A percentile compares a stretch with the other conserved stretches of the same genome.
phyloP scores from a whole-genome alignment of 1,284 basidiomycete genomes.

The Trichosporon sp. region DNA sequence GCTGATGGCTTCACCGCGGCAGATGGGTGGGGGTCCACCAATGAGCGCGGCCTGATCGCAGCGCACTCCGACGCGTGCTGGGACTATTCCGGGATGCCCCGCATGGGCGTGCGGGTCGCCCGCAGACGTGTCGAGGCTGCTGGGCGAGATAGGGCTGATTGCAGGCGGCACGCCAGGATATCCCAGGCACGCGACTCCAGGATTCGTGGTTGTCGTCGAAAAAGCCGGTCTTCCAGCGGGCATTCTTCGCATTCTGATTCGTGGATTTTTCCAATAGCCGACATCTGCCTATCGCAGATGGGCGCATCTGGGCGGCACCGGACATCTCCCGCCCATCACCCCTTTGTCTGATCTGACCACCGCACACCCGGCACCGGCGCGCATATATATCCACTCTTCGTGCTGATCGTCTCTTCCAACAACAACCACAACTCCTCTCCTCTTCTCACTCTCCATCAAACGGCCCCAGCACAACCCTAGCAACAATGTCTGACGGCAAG shows the following conservation, averaged over 20 bases:
- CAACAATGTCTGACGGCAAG: conserved; percentile 30
- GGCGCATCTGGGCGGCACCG: not conserved
- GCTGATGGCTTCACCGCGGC: not conserved
- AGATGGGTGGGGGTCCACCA: not conserved
- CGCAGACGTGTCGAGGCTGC: not conserved
- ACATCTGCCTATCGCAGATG: conserved; percentile 5
- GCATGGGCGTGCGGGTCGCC: not conserved
- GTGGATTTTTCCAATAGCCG: not conserved
- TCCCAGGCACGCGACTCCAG: not conserved
- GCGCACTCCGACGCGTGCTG: not conserved
- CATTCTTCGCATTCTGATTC: not conserved
- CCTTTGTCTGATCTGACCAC: not conserved
- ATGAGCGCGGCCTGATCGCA: not conserved
- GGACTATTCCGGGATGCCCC: not conserved
- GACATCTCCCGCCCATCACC: not conserved
- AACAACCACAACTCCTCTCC: not conserved
- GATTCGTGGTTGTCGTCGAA: not conserved
- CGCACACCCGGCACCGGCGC: not conserved
- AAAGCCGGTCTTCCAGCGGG: not conserved
- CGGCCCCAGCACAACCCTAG: not conserved
- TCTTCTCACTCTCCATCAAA: not conserved
- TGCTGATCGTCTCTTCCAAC: not conserved
- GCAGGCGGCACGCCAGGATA: not conserved
- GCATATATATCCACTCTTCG: not conserved
- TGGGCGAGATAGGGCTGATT: not conserved